A percentile compares a stretch with the other conserved stretches of the same genome.
These are phyloP conservation scores for Neurospora sp. DNA, from an alignment of 2,329 filamentous ascomycete species.

Conservation along the genomic window DNA sequence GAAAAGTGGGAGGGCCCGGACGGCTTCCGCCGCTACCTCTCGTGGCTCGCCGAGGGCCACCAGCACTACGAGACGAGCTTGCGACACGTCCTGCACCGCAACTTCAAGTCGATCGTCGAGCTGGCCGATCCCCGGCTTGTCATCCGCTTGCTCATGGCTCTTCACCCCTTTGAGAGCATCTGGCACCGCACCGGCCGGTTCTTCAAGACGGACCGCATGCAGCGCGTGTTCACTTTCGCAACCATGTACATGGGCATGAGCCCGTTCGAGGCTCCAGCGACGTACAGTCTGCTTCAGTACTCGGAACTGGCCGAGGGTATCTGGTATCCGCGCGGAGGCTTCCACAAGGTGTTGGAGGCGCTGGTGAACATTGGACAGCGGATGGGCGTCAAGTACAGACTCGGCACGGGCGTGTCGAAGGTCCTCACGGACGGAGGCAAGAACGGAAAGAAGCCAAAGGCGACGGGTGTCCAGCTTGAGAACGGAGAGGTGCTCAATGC, in stretches of 20 bases:
- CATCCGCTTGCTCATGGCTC: conserved; percentile 37
- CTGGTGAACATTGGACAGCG: conserved; percentile 53
- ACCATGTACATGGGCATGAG: conserved; percentile 81
- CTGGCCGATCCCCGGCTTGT: conserved; percentile 52
- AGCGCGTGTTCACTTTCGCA: conserved; percentile 65
- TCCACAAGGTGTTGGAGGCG: conserved; percentile 54
- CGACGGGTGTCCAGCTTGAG: conserved; percentile 44
- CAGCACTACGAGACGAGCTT: conserved; percentile 60
- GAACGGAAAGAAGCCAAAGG: conserved; percentile 31
- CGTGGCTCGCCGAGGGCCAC: conserved; percentile 57
- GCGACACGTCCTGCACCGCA: conserved; percentile 53
- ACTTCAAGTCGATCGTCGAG: conserved; percentile 50
- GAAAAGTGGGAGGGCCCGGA: conserved; percentile 64
- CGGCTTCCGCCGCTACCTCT: conserved; percentile 59
- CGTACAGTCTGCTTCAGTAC: conserved; percentile 65
- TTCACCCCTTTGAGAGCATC: conserved; percentile 65
- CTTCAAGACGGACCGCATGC: conserved; percentile 58
- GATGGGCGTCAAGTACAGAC: conserved; percentile 51
- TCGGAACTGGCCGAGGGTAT: conserved; percentile 68
- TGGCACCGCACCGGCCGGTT: conserved; percentile 56
- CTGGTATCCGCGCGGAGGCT: conserved; percentile 64
- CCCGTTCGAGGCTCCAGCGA: conserved; percentile 65
- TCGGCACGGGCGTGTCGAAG: conserved; percentile 45
- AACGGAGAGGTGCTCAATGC: conserved; percentile 49
- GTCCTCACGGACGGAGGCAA: conserved; percentile 36